phyloP scores from a whole-genome alignment of 2,329 filamentous ascomycete genomes.

The Fusarium duplospermum region DNA sequence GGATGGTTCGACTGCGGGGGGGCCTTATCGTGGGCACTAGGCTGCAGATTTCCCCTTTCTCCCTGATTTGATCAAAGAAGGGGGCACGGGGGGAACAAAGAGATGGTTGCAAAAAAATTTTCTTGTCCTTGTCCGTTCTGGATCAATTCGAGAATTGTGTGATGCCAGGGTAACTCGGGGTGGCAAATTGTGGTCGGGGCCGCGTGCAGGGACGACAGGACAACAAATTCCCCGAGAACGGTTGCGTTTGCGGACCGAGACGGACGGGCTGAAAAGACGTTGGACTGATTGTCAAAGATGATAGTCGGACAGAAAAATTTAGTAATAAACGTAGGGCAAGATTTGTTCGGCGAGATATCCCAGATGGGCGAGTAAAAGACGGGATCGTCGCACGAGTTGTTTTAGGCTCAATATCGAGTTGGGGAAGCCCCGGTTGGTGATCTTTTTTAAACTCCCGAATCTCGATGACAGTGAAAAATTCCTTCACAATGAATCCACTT shows the following conservation, averaged over 20 bases:
- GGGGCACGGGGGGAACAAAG: slow-evolving; percentile 16
- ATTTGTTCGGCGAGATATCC: slow-evolving; percentile 4
- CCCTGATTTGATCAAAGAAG: slow-evolving; percentile 38
- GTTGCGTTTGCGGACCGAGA: slow-evolving; percentile 29
- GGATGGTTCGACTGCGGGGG: slow-evolving; percentile 44
- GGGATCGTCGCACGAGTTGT: slow-evolving; percentile 17
- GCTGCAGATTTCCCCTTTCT: slow-evolving; percentile 39
- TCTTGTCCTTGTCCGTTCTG: slow-evolving; percentile 38
- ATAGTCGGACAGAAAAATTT: slow-evolving; percentile 12
- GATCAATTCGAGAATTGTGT: slow-evolving; percentile 43
- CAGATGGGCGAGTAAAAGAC: slow-evolving; percentile 9
- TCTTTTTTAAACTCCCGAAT: slow-evolving; percentile 25
- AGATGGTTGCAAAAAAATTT: slow-evolving; percentile 37
- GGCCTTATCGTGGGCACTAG: slow-evolving; percentile 36
- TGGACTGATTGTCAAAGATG: slow-evolving; percentile 10
- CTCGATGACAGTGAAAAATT: slow-evolving; percentile 38
- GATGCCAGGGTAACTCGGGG: slow-evolving; percentile 42
- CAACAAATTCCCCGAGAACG: slow-evolving; percentile 39
- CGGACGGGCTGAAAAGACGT: slow-evolving; percentile 8
- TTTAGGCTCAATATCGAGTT: slow-evolving; percentile 31
- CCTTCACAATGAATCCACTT: slow-evolving; percentile 32
- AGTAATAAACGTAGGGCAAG: slow-evolving; percentile 15
- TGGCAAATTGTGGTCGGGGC: slow-evolving; percentile 43
- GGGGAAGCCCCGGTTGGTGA: slow-evolving; percentile 14
- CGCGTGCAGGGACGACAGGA: slow-evolving; percentile 45